Conservation (phyloP, 257 asterid genomes). For the Gynochthodes officinalis region DNA sequence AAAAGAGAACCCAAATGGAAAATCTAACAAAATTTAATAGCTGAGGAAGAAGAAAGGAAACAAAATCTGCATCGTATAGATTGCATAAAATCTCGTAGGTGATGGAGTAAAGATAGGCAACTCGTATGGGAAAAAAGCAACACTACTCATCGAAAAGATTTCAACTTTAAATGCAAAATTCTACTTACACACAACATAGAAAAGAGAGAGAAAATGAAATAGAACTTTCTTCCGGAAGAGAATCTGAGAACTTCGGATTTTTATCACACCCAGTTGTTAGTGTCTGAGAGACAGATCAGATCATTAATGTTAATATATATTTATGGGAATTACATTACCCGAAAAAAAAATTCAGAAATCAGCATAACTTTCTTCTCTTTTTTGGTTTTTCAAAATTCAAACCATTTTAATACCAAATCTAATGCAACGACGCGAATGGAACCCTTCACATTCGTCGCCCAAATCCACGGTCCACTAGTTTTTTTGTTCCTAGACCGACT, state of each 20-base stretch:
- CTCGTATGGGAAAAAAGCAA: constrained; percentile 39
- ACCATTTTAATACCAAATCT: constrained; percentile 47
- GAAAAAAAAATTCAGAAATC: constrained; percentile 1
- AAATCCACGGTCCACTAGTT: constrained; percentile 33
- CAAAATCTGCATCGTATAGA: constrained; percentile 31
- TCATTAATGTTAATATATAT: constrained; percentile 20
- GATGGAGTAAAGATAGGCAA: constrained; percentile 32
- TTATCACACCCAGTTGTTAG: constrained; percentile 43
- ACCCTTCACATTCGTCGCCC: constrained; percentile 36
- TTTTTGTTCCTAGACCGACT: constrained; percentile 36
- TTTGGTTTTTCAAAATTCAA: constrained; percentile 18
- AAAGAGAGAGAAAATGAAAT: constrained; percentile 13
- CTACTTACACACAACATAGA: background rate
- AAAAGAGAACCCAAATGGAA: constrained; percentile 24
- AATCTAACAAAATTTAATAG: constrained; percentile 12
- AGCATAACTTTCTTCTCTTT: background rate
- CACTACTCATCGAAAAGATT: constrained; percentile 37
- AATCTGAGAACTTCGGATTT: constrained; percentile 52
- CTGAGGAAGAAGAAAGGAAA: constrained; percentile 1
- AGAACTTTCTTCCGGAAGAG: constrained; percentile 18
- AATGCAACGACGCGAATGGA: constrained; percentile 46
- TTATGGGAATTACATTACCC: constrained; percentile 1
- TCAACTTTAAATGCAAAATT: constrained; percentile 17
- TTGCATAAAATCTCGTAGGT: constrained; percentile 34
- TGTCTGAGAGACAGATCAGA: constrained; percentile 60